Base-by-base conservation (phyloP, 139 green algal species). In the Volvox africanus region DNA sequence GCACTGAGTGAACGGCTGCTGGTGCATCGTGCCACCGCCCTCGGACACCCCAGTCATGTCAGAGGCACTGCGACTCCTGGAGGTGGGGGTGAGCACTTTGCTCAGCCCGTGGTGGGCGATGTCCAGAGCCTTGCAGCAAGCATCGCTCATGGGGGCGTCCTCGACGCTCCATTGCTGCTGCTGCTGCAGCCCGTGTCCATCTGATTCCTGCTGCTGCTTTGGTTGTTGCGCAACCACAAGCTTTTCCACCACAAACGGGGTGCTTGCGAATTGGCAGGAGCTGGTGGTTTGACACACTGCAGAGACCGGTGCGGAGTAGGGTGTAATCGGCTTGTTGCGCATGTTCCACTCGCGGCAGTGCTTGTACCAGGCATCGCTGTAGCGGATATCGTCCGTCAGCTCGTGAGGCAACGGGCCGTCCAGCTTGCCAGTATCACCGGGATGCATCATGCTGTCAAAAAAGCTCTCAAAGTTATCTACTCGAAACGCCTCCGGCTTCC, bases 401-500 rank as follows among this genome's bases (percentile, higher is more conserved):
- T 91, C 87, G 26, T 86, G n/a, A 24, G 87, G 76, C 33, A 91
- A 77, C 22, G 87, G 87, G 16, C 87, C 87, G 76, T 91, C 87
- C 61, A 91, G 87, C 87, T 91, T 91, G 33, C 76, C 61, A 28
- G 87, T 5, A 14, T 44, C 0, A 5, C 87, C 76, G 24, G 87
- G 87, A 61, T 91, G 87, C 87, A 91, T 91, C 61, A 91, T 68
- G 87, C 26, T 71, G 87, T 91, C 87, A 24, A 86, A 91, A 0
- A 86, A 33, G 24, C 0, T 22, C 68, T 91, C 76, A 33, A 91
- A 91, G 37, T 91, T 85, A 77, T 91, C 87, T 14, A 75, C 73
- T 1, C n/a, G 22, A 55, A 77, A 83, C 5, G 50, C 20, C 86
- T 90, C 86, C 21, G 86, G 86, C 50, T 90, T 83, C 3, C 30